A percentile compares a stretch with the other conserved stretches of the same genome.
Evolutionary conservation across 129 eudicot genomes (phyloP).

Genomic region (carrot (Daucus carota)): DH1_v3.0 NC_030383.2:30904001-30904500

Average conservation of each 20-base stretch:
- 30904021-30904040: not conserved
- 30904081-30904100: not conserved
- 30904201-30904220: not conserved
- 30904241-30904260: not conserved
- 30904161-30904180: not conserved
- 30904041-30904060: not conserved
- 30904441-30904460: not conserved
- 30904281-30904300: not conserved
- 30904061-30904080: not conserved
- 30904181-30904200: not conserved
- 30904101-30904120: not conserved
- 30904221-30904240: not conserved
- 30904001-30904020: not conserved
- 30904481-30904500: not conserved
- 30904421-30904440: not conserved
- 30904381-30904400: not conserved
- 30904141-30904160: not conserved
- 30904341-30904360: not conserved
- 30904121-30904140: not conserved
- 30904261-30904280: not conserved
- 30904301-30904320: not conserved
- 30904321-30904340: conserved; percentile 8
- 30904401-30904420: not conserved
- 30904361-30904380: conserved; percentile 6
- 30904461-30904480: not conserved